Base-by-base conservation (phyloP, 352 stramenopile genomes). In the Plasmopara halstedii region DNA sequence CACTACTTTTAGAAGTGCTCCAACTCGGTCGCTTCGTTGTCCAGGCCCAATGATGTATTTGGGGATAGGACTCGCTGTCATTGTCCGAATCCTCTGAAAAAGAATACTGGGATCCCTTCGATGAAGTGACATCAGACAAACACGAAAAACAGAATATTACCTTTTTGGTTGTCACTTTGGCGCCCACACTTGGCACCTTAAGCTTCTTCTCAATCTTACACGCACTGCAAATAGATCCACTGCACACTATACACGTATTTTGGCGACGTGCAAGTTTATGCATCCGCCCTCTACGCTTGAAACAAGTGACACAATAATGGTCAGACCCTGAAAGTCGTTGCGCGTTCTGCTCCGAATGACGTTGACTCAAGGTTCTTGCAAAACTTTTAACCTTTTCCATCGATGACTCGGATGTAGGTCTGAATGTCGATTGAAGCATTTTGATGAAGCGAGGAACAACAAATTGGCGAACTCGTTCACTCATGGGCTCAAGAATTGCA, bases 121-220 rank as follows among this genome's bases (percentile, higher is more conserved):
- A 25, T 9, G 26, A 35, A 15, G 58, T 62, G 3, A 42, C 52
- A 14, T 50, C 27, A 14, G 23, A 55, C 18, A 62, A 21, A 23
- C 64, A 74, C 2, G 47, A 46, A n/a, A 53, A 48, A 11, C 64
- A 74, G 46, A 74, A 69, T 7, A 38, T 38, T n/a, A 69, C 50
- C 35, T 67, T 67, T 17, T 42, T 55, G 6, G 29, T 52, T 2
- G 39, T 43, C n/a, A 59, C 25, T 26, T 52, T 56, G 17, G 43
- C 23, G 14, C 62, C 50, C 10, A 27, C 25, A 10, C 48, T 31
- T 32, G 53, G 44, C 22, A 67, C 35, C 18, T 53, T 64, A 20
- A 67, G 19, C 40, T 61, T 64, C 23, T 62, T 64, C 17, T 58
- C 42, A 13, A 66, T 47, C 19, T 53, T 53, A 40, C 64, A 73